Evolutionary conservation across 129 eudicot genomes (phyloP).

Genomic region (Solidago caesia): DNA sequence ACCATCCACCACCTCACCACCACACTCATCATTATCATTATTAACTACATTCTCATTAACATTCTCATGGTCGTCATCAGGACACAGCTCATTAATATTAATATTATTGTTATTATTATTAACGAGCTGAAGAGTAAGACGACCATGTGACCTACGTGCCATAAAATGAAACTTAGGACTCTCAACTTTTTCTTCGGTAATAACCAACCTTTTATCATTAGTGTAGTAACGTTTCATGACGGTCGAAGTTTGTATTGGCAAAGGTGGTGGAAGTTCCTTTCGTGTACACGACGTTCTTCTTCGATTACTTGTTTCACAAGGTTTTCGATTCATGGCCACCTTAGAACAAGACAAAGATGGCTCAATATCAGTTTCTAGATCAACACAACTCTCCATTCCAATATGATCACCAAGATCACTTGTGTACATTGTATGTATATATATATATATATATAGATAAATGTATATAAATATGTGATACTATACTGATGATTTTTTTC

Average conservation of each 20-base stretch:
- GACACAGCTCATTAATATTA: background rate
- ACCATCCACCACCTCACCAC: slow-evolving; percentile 12
- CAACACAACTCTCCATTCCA: slow-evolving; percentile 52
- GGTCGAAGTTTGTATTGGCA: slow-evolving; percentile 30
- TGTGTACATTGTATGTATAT: slow-evolving; percentile 25
- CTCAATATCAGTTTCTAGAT: slow-evolving; percentile 6
- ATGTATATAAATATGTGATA: background rate
- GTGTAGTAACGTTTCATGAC: slow-evolving; percentile 47
- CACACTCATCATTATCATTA: background rate
- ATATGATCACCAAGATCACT: slow-evolving; percentile 48
- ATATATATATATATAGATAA: background rate
- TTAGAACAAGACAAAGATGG: background rate
- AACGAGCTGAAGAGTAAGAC: slow-evolving; percentile 45
- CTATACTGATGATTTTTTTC: background rate
- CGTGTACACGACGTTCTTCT: slow-evolving; percentile 1
- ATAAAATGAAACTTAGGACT: slow-evolving; percentile 29
- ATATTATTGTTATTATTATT: background rate
- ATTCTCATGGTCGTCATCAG: background rate
- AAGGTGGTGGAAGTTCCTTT: slow-evolving; percentile 56
- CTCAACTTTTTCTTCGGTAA: slow-evolving; percentile 38
- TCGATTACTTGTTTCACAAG: background rate
- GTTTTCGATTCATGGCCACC: slow-evolving; percentile 20
- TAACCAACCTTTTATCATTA: slow-evolving; percentile 50
- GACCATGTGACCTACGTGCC: slow-evolving; percentile 46
- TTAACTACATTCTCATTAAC: background rate